These are phyloP conservation scores for Salix purpurea DNA, from an alignment of 345 rosid species.

Conservation along the genomic window DNA sequence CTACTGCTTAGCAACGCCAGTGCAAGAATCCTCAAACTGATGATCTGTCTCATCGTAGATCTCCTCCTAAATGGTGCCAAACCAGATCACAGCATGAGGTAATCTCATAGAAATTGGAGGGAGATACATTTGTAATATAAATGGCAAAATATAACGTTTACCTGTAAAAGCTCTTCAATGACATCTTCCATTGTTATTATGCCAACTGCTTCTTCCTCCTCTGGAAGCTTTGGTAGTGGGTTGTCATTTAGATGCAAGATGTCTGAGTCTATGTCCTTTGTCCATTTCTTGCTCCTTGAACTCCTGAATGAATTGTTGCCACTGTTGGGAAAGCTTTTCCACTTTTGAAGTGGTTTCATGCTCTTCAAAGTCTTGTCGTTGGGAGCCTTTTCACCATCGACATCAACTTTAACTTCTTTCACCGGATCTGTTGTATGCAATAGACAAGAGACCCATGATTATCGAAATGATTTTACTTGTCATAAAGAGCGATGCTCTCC, in stretches of 20 bases:
- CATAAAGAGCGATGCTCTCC: not conserved
- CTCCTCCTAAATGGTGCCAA: constrained; percentile 56
- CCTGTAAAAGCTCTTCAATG: constrained; percentile 96
- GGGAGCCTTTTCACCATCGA: constrained; percentile 47
- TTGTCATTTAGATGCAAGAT: constrained; percentile 58
- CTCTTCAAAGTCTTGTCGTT: constrained; percentile 46
- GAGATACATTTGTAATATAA: not conserved
- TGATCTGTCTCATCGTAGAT: constrained; percentile 94
- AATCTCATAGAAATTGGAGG: not conserved
- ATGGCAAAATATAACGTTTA: constrained; percentile 1
- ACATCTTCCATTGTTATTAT: constrained; percentile 98
- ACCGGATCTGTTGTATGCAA: constrained; percentile 30
- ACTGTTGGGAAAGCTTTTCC: constrained; percentile 75
- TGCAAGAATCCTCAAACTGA: constrained; percentile 61
- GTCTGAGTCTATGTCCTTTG: constrained; percentile 62
- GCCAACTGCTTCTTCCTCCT: constrained; percentile 92
- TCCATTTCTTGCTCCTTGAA: constrained; percentile 76
- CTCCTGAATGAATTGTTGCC: constrained; percentile 30
- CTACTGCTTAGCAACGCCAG: not conserved
- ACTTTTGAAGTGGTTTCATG: constrained; percentile 65
- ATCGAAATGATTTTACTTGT: not conserved
- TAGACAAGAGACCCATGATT: constrained; percentile 5
- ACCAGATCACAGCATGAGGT: not conserved
- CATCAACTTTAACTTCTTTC: constrained; percentile 54
- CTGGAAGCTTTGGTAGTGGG: constrained; percentile 65